Percentiles rank a stretch among this genome's conserved stretches.
These are phyloP conservation scores for Colletotrichum sp. DNA, from an alignment of 2,329 filamentous ascomycete species.

Conservation along the genomic window DNA sequence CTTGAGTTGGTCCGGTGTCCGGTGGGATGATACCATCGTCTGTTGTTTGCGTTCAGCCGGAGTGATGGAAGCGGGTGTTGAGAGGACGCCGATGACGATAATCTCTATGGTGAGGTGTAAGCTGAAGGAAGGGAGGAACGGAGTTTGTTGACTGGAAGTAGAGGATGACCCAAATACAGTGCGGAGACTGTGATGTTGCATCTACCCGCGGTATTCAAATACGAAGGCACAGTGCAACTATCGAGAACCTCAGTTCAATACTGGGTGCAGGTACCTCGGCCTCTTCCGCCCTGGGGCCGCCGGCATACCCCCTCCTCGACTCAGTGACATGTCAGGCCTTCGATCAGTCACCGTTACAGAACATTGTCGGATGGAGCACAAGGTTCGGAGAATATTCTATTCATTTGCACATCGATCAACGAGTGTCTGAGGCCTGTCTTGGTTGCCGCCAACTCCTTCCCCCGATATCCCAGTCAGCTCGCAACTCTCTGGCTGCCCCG, in stretches of 20 bases:
- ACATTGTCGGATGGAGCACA: not conserved
- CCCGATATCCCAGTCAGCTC: not conserved
- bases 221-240: not conserved
- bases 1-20: not conserved
- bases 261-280: not conserved
- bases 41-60: not conserved
- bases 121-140: not conserved
- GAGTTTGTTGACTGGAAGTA: not conserved
- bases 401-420: not conserved
- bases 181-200: not conserved
- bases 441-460: not conserved
- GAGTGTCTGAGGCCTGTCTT: not conserved
- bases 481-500: not conserved
- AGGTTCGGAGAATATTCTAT: not conserved
- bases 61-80: not conserved
- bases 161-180: not conserved
- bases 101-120: not conserved
- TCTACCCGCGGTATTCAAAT: rapidly evolving
- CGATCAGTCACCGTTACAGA: not conserved
- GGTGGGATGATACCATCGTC: not conserved
- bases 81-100: not conserved
- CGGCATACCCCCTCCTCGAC: not conserved
- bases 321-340: not conserved
- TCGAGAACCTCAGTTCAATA: not conserved
- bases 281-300: not conserved